Evolutionary conservation across 352 stramenopile species (phyloP).

Genomic region (Pythium apleroticum): DNA sequence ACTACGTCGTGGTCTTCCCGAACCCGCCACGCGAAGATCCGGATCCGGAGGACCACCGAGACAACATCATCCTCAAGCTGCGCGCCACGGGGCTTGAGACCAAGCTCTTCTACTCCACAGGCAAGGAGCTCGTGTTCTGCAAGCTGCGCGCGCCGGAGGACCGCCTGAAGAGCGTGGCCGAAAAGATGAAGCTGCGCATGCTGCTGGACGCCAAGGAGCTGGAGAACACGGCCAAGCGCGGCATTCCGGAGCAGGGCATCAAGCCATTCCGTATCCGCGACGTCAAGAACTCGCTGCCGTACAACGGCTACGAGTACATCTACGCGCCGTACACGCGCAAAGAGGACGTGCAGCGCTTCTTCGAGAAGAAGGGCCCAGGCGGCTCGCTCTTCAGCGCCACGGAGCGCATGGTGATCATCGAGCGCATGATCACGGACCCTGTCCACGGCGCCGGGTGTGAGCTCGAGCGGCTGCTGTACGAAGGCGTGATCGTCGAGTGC

Average conservation of each 20-base stretch:
- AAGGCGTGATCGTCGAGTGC: slow-evolving; percentile 72
- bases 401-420: slow-evolving; percentile 76
- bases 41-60: slow-evolving; percentile 60
- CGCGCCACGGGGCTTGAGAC: slow-evolving; percentile 60
- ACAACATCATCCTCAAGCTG: slow-evolving; percentile 78
- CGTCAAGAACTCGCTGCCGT: slow-evolving; percentile 74
- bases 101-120: slow-evolving; percentile 73
- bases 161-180: slow-evolving; percentile 66
- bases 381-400: slow-evolving; percentile 75
- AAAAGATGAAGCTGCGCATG: slow-evolving; percentile 74
- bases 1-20: slow-evolving; percentile 86
- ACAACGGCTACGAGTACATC: slow-evolving; percentile 84
- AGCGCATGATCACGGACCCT: slow-evolving; percentile 84
- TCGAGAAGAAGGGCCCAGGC: slow-evolving; percentile 53
- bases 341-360: slow-evolving; percentile 67
- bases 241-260: slow-evolving; percentile 69
- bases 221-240: slow-evolving; percentile 58
- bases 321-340: slow-evolving; percentile 80
- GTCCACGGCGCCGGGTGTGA: slow-evolving; percentile 61
- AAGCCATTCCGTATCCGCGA: slow-evolving; percentile 81
- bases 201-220: slow-evolving; percentile 67
- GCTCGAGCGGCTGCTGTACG: slow-evolving; percentile 74
- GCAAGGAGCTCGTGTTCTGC: slow-evolving; percentile 72
- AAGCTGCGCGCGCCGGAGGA: slow-evolving; percentile 80
- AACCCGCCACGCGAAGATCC: slow-evolving; percentile 65